phyloP scores from a whole-genome alignment of 208 protist genomes.

The Novymonas esmeraldas region DNA sequence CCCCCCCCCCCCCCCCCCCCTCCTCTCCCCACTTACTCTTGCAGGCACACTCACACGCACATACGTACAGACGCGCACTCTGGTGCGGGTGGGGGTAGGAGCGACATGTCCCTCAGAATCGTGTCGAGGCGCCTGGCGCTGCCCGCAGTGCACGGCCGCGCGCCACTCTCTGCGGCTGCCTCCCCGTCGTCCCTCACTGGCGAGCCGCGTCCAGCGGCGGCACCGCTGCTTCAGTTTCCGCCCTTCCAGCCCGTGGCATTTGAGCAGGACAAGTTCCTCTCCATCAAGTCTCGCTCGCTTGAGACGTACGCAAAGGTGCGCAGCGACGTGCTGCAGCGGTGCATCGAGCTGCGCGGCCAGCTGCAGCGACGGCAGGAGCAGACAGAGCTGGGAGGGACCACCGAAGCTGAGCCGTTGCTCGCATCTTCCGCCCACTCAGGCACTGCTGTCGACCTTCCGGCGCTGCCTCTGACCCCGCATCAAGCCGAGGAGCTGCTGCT shows the following conservation, averaged over 20 bases:
- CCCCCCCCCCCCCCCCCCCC: too few species aligned
- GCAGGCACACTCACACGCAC: neutral
- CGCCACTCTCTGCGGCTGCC: neutral
- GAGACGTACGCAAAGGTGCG: slow-evolving; percentile 56
- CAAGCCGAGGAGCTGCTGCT: slow-evolving; percentile 55
- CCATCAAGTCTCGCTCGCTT: slow-evolving; percentile 64
- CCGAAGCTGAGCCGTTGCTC: neutral
- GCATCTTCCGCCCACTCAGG: neutral
- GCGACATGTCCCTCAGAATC: slow-evolving; percentile 17
- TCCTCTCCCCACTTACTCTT: too few species aligned
- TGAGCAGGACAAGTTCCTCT: slow-evolving; percentile 76
- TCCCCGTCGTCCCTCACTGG: neutral
- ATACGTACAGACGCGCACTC: too few species aligned
- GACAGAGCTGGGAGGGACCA: slow-evolving; percentile 1
- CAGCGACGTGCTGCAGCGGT: slow-evolving; percentile 45
- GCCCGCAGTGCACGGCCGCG: neutral
- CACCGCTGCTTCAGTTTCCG: slow-evolving; percentile 34
- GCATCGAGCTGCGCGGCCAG: slow-evolving; percentile 30
- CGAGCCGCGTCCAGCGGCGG: neutral
- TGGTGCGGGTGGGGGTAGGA: too few species aligned
- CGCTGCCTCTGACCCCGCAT: slow-evolving; percentile 33
- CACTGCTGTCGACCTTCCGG: neutral
- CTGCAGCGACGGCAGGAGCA: slow-evolving; percentile 14
- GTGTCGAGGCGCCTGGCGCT: slow-evolving; percentile 5
- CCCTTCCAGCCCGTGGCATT: slow-evolving; percentile 62